A percentile compares a stretch with the other conserved stretches of the same genome.
phyloP scores from a whole-genome alignment of 2,329 filamentous ascomycete genomes.

The Periconia digitata region DNA sequence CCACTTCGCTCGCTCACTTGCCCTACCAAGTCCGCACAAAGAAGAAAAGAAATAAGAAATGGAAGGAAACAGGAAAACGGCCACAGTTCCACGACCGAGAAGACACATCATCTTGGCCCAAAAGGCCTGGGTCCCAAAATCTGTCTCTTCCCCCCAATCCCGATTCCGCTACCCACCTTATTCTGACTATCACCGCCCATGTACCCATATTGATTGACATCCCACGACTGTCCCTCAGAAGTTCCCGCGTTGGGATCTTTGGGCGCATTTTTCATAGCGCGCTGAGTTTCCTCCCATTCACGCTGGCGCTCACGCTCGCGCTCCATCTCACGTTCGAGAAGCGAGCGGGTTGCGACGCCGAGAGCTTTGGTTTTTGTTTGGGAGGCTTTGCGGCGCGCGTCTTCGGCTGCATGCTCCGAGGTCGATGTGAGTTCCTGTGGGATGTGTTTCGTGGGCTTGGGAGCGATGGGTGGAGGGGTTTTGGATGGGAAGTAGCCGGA shows the following conservation, averaged over 20 bases:
- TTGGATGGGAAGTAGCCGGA: slow-evolving; percentile 61
- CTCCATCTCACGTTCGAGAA: slow-evolving; percentile 80
- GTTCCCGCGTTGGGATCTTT: slow-evolving; percentile 61
- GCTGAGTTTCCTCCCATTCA: slow-evolving; percentile 78
- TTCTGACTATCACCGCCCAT: slow-evolving; percentile 77
- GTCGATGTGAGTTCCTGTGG: slow-evolving; percentile 59
- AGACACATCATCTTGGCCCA: slow-evolving; percentile 27
- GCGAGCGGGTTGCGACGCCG: slow-evolving; percentile 67
- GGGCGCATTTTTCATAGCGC: slow-evolving; percentile 60
- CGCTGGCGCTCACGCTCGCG: slow-evolving; percentile 73
- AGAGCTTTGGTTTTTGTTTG: slow-evolving; percentile 64
- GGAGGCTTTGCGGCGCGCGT: slow-evolving; percentile 60
- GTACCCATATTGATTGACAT: slow-evolving; percentile 75
- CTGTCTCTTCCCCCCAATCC: slow-evolving; percentile 69
- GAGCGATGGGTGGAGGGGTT: slow-evolving; percentile 50
- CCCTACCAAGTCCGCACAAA: background rate
- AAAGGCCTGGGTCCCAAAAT: slow-evolving; percentile 77
- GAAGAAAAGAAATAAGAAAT: background rate
- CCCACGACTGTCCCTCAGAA: slow-evolving; percentile 71
- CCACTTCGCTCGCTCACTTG: too few relatives aligned
- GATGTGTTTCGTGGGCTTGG: slow-evolving; percentile 45
- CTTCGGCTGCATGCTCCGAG: slow-evolving; percentile 64
- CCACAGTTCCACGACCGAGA: too few relatives aligned
- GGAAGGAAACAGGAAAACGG: background rate
- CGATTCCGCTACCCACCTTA: slow-evolving; percentile 60